Conservation (phyloP, 2,329 filamentous ascomycete genomes). For the Colletotrichum acutatum region DNA sequence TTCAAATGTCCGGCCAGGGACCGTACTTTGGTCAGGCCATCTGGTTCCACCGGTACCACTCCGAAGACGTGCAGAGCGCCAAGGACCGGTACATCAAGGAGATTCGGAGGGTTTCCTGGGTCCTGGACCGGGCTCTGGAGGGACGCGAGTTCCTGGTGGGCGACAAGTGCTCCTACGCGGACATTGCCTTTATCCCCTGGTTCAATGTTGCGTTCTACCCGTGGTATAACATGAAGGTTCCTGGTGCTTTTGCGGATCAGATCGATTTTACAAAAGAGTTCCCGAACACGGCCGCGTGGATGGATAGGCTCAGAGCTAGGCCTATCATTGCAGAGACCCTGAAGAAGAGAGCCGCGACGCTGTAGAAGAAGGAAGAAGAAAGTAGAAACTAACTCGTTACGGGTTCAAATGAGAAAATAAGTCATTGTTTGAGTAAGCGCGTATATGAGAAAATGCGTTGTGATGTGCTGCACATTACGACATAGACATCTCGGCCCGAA, state of each 20-base stretch:
- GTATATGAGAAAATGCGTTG: neutral
- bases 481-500: neutral
- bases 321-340: neutral
- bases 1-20: constrained; percentile 56
- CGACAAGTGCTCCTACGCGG: constrained; percentile 42
- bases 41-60: constrained; percentile 48
- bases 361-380: neutral
- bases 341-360: neutral
- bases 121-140: neutral
- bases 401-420: too few species aligned
- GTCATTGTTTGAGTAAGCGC: too few species aligned
- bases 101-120: neutral
- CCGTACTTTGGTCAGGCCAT: constrained; percentile 55
- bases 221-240: constrained; percentile 33
- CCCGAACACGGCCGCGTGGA: constrained; percentile 38
- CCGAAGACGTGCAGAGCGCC: constrained; percentile 41
- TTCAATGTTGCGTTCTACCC: constrained; percentile 32
- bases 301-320: neutral
- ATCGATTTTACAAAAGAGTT: constrained; percentile 44
- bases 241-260: neutral
- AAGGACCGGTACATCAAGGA: constrained; percentile 42
- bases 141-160: constrained; percentile 47
- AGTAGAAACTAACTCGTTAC: neutral
- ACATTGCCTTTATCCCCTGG: constrained; percentile 47
- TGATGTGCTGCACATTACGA: neutral